phyloP scores from a whole-genome alignment of 1,139 yeast genomes.

The Candida sp. region DNA sequence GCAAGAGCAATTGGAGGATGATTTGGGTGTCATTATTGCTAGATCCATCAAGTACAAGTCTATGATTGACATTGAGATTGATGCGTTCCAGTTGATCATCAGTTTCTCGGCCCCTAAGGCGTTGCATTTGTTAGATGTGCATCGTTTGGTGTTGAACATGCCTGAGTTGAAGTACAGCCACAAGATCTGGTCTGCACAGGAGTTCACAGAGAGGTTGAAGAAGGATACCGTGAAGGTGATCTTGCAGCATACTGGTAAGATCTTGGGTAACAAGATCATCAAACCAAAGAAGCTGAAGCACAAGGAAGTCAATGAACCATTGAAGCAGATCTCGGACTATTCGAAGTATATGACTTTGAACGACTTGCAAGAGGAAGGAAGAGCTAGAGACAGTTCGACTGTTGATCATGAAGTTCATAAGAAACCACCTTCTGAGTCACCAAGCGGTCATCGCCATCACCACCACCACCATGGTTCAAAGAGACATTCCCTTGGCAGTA shows the following conservation, averaged over 20 bases:
- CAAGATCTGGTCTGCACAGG: conserved; percentile 82
- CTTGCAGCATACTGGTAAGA: conserved; percentile 76
- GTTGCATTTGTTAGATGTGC: conserved; percentile 71
- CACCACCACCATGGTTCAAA: neutral
- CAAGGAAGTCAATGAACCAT: conserved; percentile 33
- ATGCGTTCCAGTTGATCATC: conserved; percentile 57
- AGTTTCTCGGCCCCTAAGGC: conserved; percentile 82
- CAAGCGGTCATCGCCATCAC: conserved; percentile 2
- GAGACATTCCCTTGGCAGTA: neutral
- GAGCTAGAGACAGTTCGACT: conserved; percentile 23
- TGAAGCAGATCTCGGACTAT: conserved; percentile 49
- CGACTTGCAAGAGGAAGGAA: conserved; percentile 40
- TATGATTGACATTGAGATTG: conserved; percentile 61
- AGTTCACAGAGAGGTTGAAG: conserved; percentile 64
- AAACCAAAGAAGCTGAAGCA: conserved; percentile 28
- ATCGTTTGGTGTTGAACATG: conserved; percentile 63
- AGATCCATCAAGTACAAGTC: conserved; percentile 73
- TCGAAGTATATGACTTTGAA: conserved; percentile 40
- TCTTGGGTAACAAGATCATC: conserved; percentile 77
- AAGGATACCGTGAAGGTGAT: conserved; percentile 73
- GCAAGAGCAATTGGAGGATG: conserved; percentile 20
- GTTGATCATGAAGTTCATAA: conserved; percentile 12
- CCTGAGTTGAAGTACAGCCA: conserved; percentile 70
- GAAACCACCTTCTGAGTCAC: conserved; percentile 11
- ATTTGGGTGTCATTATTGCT: conserved; percentile 22